A percentile compares a stretch with the other conserved stretches of the same genome.
phyloP scores from a whole-genome alignment of 1,284 basidiomycete species.

The Boletus sp. region DNA sequence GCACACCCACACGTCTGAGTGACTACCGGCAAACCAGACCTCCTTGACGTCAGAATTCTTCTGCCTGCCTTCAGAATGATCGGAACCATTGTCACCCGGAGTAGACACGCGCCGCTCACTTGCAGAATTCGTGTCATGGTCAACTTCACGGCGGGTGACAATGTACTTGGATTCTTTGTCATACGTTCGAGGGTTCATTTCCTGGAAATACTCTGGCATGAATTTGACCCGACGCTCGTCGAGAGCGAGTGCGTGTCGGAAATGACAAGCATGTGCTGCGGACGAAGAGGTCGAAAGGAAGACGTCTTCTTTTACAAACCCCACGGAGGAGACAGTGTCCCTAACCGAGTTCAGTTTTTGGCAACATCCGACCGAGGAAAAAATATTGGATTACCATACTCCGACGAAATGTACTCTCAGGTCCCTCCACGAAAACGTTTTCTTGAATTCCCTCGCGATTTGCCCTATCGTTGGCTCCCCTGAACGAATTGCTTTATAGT shows the following conservation, averaged over 20 bases:
- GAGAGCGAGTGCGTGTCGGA: slow-evolving; percentile 41
- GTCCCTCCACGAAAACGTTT: slow-evolving; percentile 34
- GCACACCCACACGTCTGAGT: slow-evolving; percentile 32
- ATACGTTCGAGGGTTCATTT: slow-evolving; percentile 22
- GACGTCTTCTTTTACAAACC: slow-evolving; percentile 23
- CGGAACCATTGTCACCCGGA: background rate
- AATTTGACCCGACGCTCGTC: slow-evolving; percentile 42
- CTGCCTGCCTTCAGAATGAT: background rate
- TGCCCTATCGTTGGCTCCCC: slow-evolving; percentile 13
- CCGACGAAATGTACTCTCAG: slow-evolving; percentile 39
- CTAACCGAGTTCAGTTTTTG: slow-evolving; percentile 3
- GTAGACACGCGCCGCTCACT: background rate
- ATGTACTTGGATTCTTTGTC: slow-evolving; percentile 13
- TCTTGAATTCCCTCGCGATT: slow-evolving; percentile 32
- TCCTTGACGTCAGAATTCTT: slow-evolving; percentile 24
- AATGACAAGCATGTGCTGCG: slow-evolving; percentile 31
- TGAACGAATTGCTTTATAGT: slow-evolving; percentile 28
- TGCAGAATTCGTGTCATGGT: background rate
- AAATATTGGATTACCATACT: slow-evolving; percentile 31
- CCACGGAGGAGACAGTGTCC: slow-evolving; percentile 36
- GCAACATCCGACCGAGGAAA: background rate
- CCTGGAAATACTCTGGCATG: slow-evolving; percentile 37
- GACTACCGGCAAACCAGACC: slow-evolving; percentile 34
- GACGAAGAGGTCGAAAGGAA: slow-evolving; percentile 27
- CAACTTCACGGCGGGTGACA: background rate